Evolutionary conservation across 2,329 filamentous ascomycete species (phyloP), one percentile per base, ranked within the genome.

Genomic region (Didymella sp.): DNA sequence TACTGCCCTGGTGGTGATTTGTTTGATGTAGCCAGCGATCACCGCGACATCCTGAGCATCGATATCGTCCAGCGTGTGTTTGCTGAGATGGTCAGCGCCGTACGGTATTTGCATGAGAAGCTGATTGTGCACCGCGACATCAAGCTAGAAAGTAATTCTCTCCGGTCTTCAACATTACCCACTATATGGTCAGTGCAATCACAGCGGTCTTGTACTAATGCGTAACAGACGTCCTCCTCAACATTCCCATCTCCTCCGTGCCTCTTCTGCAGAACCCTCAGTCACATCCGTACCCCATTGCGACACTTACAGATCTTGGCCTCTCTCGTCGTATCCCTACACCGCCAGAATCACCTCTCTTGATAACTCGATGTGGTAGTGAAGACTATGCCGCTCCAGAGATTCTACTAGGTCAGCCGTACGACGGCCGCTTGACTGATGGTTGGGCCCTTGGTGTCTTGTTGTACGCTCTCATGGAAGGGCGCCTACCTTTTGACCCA

Each of bases 371-470:
- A 9, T 99, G 95, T 75, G 95, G 95, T 28, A 96, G 91, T 37
- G 95, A 98, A 77, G 95, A 99, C 77, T 99, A 99, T 73, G 94
- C 94, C 1, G 94, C 95, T 0, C 95, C 95, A 0, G 95, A 99
- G 75, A 92, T 99, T 42, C 89, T 99, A 51, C 91, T 99, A 82
- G 94, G 94, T 22, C 91, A 96, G 71, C 87, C 91, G 7, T 99
- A 99, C 73, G 93, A 98, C 73, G 95, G 95, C 28, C 90, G 92
- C 33, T 86, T 89, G 1, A 96, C 90, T 0, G 95, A 99, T 73
- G 92, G 92, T 9, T 99, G 95, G 95, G 96, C 94, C 0, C 82
- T 98, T 1, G 95, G 95, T 48, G 95, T 99, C 1, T 80, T 98
- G 2, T 84, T 98, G 0, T 99, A 98, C 73, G 92, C 95, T 1